Evolutionary conservation across 495 filamentous ascomycete genomes (phyloP), one percentile per base, ranked within the genome.

Genomic region (Trichocladium uniseriatum): DNA sequence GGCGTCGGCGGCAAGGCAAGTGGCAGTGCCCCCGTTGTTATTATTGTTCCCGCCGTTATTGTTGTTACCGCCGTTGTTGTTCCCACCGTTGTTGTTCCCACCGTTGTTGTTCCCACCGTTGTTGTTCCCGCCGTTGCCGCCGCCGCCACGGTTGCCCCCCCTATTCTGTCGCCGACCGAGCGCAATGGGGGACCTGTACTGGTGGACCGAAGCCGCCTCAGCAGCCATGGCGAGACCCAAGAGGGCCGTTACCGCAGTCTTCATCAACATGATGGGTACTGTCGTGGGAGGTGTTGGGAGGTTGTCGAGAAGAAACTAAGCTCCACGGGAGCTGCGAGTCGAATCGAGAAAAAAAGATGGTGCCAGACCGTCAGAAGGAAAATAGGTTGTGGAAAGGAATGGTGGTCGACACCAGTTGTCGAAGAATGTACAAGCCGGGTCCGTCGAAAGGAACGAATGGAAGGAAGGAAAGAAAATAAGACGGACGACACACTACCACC

Each of bases 381-480:
- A 48, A 60, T 18, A 19, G 19, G 44, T 18, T 62, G 61, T 63
- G 55, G 55, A 71, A 66, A 61, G 61, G 67, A 70, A 57, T 64
- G 68, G 58, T 66, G 59, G 56, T 61, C 51, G 67, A 70, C 68
- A 66, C 53, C 56, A 63, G 55, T 65, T 56, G 57, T 55, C 56
- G 65, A 59, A 57, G 52, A 53, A 44, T 43, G 48, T 58, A 61
- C 61, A 65, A 60, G 61, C 64, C 58, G 52, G 59, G 65, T 57
- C 61, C 41, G 27, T 52, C 66, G 62, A 71, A 70, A 69, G 63
- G 69, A 74, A 71, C 67, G 69, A 71, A 71, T 65, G 69, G 43
- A 52, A 52, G 16, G 16, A 67, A 67, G 52, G 53, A 61, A 64
- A 62, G 49, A 66, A 58, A 45, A 34, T 40, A 51, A 49, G 37